Conservation (phyloP, 2,329 filamentous ascomycete genomes). For the Didymellaceae sp. region DNA sequence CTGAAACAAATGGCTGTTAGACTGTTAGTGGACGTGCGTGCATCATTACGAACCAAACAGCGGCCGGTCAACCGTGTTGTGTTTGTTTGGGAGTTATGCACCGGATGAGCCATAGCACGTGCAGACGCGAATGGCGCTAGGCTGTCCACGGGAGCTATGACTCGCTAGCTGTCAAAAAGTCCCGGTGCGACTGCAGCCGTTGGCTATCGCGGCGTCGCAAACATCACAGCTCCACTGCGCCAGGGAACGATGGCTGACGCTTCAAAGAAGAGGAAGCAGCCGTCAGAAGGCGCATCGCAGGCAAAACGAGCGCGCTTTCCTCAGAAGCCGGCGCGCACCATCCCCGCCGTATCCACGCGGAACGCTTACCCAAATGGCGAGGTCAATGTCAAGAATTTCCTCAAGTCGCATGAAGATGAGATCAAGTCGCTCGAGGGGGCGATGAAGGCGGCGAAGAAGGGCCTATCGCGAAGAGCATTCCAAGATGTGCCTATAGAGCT, state of each 20-base stretch:
- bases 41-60: constrained; percentile 8
- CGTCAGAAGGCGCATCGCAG: constrained; percentile 18
- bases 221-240: constrained; percentile 8
- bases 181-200: constrained; percentile 8
- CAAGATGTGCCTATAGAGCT: constrained; percentile 87
- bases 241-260: constrained; percentile 23
- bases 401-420: constrained; percentile 86
- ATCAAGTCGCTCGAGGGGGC: constrained; percentile 83
- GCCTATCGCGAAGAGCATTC: constrained; percentile 75
- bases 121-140: constrained; percentile 18
- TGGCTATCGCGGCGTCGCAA: constrained; percentile 21
- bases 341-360: constrained; percentile 37
- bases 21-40: too few relatives aligned
- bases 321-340: constrained; percentile 33
- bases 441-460: constrained; percentile 75
- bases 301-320: constrained; percentile 39
- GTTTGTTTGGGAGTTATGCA: constrained; percentile 19
- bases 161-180: constrained; percentile 16
- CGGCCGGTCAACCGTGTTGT: constrained; percentile 1
- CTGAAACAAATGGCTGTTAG: constrained; percentile 16
- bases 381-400: constrained; percentile 82
- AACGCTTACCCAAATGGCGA: constrained; percentile 73
- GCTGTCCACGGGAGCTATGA: constrained; percentile 12
- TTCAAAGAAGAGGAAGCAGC: constrained; percentile 34
- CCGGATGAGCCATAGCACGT: constrained; percentile 20